Percentiles rank a stretch among this genome's conserved stretches.
Conservation (phyloP, 2,329 filamentous ascomycete species). For the Fusarium praegraminearum region DNA sequence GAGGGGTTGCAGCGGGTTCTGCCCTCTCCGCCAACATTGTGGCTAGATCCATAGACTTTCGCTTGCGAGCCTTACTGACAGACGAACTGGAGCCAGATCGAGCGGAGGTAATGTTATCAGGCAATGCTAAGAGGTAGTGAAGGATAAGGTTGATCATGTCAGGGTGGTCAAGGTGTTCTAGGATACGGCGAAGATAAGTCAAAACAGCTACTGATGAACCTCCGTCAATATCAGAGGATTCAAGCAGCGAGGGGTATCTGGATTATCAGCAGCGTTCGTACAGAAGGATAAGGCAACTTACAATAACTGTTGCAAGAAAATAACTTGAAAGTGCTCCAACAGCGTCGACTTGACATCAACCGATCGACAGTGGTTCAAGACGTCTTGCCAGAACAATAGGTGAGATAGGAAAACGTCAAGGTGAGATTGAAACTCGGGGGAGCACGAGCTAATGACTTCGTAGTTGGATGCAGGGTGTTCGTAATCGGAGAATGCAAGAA, state of each 20-base stretch:
- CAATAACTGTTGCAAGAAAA: conserved; percentile 94
- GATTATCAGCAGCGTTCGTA: conserved; percentile 5
- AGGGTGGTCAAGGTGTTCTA: conserved; percentile 91
- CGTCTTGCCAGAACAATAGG: conserved; percentile 97
- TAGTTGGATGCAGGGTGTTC: conserved; percentile 76
- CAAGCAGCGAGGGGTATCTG: conserved; percentile 93
- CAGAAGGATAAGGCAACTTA: conserved; percentile 59
- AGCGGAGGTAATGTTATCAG: conserved; percentile 62
- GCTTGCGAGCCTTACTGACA: conserved; percentile 78
- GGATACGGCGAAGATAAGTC: conserved; percentile 89
- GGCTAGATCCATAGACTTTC: conserved; percentile 89
- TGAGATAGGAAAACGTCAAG: conserved; percentile 95
- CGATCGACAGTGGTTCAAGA: conserved; percentile 93
- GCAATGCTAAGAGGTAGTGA: conserved; percentile 88
- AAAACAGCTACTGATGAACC: conserved; percentile 96
- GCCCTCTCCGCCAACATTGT: conserved; percentile 81
- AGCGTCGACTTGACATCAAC: conserved; percentile 92
- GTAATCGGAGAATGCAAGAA: conserved; percentile 91
- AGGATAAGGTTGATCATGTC: conserved; percentile 95
- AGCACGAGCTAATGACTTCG: conserved; percentile 79
- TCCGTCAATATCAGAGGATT: conserved; percentile 96
- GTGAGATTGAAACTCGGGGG: conserved; percentile 82
- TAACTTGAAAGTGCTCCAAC: conserved; percentile 95
- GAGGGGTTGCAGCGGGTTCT: conserved; percentile 79
- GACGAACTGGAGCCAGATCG: conserved; percentile 60